A percentile compares a stretch with the other conserved stretches of the same genome.
These are phyloP conservation scores for Helminthosporium solani DNA, from an alignment of 2,329 filamentous ascomycete species.

Conservation along the genomic window DNA sequence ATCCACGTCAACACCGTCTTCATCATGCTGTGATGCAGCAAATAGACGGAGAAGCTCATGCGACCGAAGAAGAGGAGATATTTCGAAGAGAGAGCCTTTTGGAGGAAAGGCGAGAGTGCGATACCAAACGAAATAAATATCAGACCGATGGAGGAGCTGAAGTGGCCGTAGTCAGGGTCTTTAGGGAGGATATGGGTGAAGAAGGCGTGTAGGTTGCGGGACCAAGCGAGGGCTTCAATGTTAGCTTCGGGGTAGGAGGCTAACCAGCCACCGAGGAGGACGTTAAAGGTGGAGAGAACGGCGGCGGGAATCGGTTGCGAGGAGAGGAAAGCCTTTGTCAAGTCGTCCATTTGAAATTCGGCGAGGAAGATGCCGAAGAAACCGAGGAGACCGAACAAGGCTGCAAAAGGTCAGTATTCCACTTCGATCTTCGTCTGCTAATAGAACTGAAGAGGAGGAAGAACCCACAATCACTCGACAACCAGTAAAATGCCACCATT, in stretches of 20 bases:
- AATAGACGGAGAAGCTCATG: slow-evolving; percentile 9
- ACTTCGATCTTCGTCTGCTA: not conserved
- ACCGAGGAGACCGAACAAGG: slow-evolving; percentile 9
- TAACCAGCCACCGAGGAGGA: slow-evolving; percentile 7
- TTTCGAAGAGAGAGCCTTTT: slow-evolving; percentile 3
- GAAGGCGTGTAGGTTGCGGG: slow-evolving; percentile 7
- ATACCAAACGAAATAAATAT: slow-evolving; percentile 7
- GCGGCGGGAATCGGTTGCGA: slow-evolving; percentile 4
- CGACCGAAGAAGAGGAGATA: slow-evolving; percentile 9
- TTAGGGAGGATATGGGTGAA: slow-evolving; percentile 4
- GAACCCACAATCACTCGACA: slow-evolving; percentile 6
- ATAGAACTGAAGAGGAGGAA: not conserved
- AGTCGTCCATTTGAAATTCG: slow-evolving; percentile 9
- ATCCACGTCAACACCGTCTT: slow-evolving; percentile 10
- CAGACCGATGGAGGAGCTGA: slow-evolving; percentile 9
- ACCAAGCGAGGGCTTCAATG: slow-evolving; percentile 8
- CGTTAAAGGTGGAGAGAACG: slow-evolving; percentile 6
- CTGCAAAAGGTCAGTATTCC: slow-evolving; percentile 1
- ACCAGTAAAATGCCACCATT: slow-evolving; percentile 9
- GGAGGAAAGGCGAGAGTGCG: slow-evolving; percentile 6
- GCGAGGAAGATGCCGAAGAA: slow-evolving; percentile 11
- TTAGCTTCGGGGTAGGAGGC: slow-evolving; percentile 9
- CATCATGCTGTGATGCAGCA: slow-evolving; percentile 8
- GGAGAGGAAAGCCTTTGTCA: slow-evolving; percentile 6
- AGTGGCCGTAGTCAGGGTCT: slow-evolving; percentile 7